Evolutionary conservation across 1,284 basidiomycete genomes (phyloP).

Genomic region (Apiotrichum akiyoshidainum): DNA sequence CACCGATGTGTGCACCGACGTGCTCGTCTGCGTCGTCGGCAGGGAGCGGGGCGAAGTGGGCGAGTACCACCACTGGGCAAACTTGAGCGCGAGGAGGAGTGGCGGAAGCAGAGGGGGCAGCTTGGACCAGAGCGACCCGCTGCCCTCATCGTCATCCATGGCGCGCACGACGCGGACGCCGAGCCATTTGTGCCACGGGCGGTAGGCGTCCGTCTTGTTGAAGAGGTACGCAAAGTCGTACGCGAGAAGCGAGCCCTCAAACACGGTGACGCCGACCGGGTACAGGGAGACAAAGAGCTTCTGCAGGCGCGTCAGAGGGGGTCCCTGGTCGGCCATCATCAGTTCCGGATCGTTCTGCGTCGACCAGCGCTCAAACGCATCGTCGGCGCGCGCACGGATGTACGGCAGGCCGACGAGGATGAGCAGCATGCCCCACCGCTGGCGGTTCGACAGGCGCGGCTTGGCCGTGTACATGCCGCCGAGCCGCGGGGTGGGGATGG

Average conservation of each 20-base stretch:
- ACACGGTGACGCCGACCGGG: conserved; percentile 72
- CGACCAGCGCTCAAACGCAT: conserved; percentile 76
- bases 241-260: conserved; percentile 75
- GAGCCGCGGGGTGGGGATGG: conserved; percentile 34
- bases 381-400: conserved; percentile 78
- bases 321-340: conserved; percentile 12
- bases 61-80: conserved; percentile 99
- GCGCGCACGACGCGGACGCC: conserved; percentile 60
- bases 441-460: conserved; percentile 29
- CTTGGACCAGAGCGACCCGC: conserved; percentile 13
- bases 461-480: conserved; percentile 9
- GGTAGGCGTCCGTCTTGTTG: conserved; percentile 77
- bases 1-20: conserved; percentile 63
- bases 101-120: conserved; percentile 64
- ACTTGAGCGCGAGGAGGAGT: conserved; percentile 93
- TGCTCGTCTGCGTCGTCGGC: conserved; percentile 60
- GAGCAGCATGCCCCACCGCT: conserved; percentile 63
- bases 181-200: conserved; percentile 85
- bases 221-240: conserved; percentile 91
- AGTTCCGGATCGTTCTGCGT: conserved; percentile 23
- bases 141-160: conserved; percentile 19
- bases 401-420: conserved; percentile 87
- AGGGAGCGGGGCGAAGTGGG: conserved; percentile 83
- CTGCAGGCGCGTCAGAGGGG: conserved; percentile 34
- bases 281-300: conserved; percentile 65